Evolutionary conservation across 176 grass and related monocot genomes (phyloP), one percentile per base, ranked within the genome.

Genomic region (Oryza rufipogon): DNA sequence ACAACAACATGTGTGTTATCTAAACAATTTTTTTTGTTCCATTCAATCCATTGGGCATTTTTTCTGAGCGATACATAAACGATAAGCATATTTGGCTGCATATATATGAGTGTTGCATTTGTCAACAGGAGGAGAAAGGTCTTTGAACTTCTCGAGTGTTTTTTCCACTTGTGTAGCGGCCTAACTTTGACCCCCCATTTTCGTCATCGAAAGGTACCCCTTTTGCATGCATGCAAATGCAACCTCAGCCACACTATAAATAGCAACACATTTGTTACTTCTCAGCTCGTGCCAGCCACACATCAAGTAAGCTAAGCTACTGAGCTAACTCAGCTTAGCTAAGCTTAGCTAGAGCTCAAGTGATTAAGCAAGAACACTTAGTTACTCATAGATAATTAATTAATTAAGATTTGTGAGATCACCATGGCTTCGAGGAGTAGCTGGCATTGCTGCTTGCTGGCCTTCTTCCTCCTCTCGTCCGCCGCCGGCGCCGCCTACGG

Each of bases 171-270:
- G 10, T 25, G 26, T 16, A 86, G 28, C 19, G 25, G 68, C 84
- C 84, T 73, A 86, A 86, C 77, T 80, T 80, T 80, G 69, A 80
- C 68, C 38, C 38, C 30, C 44, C 11, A 45, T 36, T 23, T 23
- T 17, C 51, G 25, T 14, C 39, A 36, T 51, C 41, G 56, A 79
- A 45, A 48, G 14, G 19, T 64, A 51, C 84, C 2, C 2, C 2
- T 75, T 74, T 75, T 86, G 85, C 85, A 86, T 86, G 77, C 84
- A 86, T 86, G 85, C 77, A 80, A 30, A 86, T 86, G 85, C 77
- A 80, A 30, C 51, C 42, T 2, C 19, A 52, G 12, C 8, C 26
- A 3, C 72, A 14, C 72, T 86, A 84, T 77, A 81, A 85, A 76
- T 72, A 77, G 11, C n/a, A 45, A 9, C 20, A 25, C n/a, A 25